These are phyloP conservation scores for Calamus simplicifolius DNA, from an alignment of 176 grass and related monocot genomes.

Conservation along the genomic window DNA sequence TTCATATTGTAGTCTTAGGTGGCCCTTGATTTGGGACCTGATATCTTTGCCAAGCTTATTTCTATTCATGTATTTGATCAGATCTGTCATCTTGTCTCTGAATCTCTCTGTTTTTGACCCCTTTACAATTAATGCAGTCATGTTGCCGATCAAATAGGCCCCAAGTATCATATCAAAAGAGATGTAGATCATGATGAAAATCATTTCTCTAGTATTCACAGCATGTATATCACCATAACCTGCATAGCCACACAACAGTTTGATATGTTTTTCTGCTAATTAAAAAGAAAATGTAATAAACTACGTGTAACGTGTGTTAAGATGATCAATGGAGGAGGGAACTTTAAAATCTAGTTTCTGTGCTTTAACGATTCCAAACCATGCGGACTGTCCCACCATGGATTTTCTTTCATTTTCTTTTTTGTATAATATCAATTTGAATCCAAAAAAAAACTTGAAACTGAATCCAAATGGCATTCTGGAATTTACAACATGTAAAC, in stretches of 20 bases:
- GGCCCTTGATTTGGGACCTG: slow-evolving; percentile 55
- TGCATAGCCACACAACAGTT: slow-evolving; percentile 14
- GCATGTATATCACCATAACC: slow-evolving; percentile 82
- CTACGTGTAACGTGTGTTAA: too few species aligned
- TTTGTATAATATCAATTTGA: too few species aligned
- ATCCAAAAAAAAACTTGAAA: too few species aligned
- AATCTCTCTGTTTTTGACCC: slow-evolving; percentile 79
- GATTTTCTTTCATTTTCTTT: too few species aligned
- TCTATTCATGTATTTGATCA: slow-evolving; percentile 92
- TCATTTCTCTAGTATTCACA: slow-evolving; percentile 72
- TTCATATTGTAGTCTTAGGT: slow-evolving; percentile 7
- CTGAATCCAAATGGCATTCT: too few species aligned
- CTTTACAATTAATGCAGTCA: slow-evolving; percentile 89
- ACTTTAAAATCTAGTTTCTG: too few species aligned
- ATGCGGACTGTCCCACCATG: too few species aligned
- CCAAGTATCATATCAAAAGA: slow-evolving; percentile 71
- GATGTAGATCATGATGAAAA: slow-evolving; percentile 60
- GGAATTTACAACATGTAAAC: too few species aligned
- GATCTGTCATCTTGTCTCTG: slow-evolving; percentile 84
- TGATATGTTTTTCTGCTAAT: not conserved
- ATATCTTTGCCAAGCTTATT: slow-evolving; percentile 63
- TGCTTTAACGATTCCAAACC: too few species aligned
- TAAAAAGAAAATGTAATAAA: too few species aligned
- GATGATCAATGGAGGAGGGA: too few species aligned
- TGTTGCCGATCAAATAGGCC: slow-evolving; percentile 85